Evolutionary conservation across 2,329 filamentous ascomycete species (phyloP).

Genomic region (Aureobasidium subglaciale): DNA sequence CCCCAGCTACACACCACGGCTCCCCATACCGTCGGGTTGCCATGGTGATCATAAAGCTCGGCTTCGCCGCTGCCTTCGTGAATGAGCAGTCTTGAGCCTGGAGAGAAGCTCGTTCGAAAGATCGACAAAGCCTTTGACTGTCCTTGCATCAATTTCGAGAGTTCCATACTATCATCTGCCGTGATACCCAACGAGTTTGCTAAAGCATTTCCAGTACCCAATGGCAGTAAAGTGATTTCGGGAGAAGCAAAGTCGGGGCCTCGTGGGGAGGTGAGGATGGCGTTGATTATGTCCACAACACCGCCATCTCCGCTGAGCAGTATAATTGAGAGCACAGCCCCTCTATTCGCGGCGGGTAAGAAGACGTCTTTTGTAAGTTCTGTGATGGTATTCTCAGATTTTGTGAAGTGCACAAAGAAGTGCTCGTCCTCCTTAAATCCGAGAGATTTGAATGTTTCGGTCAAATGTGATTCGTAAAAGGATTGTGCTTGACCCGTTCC

Average conservation of each 20-base stretch:
- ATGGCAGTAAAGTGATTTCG: constrained; percentile 47
- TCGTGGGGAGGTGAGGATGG: constrained; percentile 36
- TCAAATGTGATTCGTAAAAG: constrained; percentile 34
- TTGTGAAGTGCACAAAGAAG: constrained; percentile 56
- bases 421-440: constrained; percentile 29
- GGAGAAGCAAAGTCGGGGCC: constrained; percentile 40
- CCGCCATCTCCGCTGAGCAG: constrained; percentile 86
- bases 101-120: constrained; percentile 39
- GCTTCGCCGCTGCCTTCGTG: constrained; percentile 40
- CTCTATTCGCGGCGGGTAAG: constrained; percentile 42
- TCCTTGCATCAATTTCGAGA: constrained; percentile 32
- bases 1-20: constrained; percentile 86
- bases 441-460: constrained; percentile 37
- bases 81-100: constrained; percentile 35
- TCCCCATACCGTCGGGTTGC: constrained; percentile 47
- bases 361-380: constrained; percentile 51
- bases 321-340: constrained; percentile 55
- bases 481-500: constrained; percentile 34
- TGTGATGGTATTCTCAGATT: constrained; percentile 55
- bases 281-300: constrained; percentile 73
- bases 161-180: constrained; percentile 30
- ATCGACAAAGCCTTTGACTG: constrained; percentile 33
- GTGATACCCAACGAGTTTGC: constrained; percentile 38
- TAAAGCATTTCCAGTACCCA: constrained; percentile 45
- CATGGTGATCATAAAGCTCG: constrained; percentile 24